Base-by-base conservation (phyloP, 2,329 filamentous ascomycete species). In the Fusarium temperatum region DNA sequence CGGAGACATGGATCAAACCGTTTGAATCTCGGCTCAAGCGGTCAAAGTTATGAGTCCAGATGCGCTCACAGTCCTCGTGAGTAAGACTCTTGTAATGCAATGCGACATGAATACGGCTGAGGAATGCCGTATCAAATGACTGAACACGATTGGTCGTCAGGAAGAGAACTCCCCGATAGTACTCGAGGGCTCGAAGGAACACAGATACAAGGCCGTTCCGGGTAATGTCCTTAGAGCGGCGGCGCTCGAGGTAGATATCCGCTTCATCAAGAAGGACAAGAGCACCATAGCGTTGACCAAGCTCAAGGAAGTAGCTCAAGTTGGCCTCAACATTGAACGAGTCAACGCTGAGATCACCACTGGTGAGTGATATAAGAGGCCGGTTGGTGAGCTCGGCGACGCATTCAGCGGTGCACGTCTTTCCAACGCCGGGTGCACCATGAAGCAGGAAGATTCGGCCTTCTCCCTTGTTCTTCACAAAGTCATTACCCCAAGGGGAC, bases 191-290 rank as follows among this genome's bases (percentile, higher is more conserved):
- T n/a, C 85, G 84, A 30, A 88, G 78, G 78, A 87, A 87, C 63
- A 87, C 80, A 22, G 84, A 85, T 32, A 87, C 86, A 17, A 88
- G 80, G 1, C 83, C 84, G 77, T 88, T 87, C 66, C 85, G 84
- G 28, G 78, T 79, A 54, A 87, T 82, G 74, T 87, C 85, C 35
- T 75, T 79, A 28, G 82, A 76, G 5, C 80, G 80, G 5, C 89
- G 87, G 59, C 85, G 80, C 78, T 90, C 87, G 14, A 91, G 85
- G 79, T 89, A 91, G 24, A 90, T 87, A 63, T 91, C 89, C 6
- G 88, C 88, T 78, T 91, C 89, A 76, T 91, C 89, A 9, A 90
- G 82, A 6, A 90, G 83, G 12, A 89, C 83, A 11, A 90, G 83
- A 42, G 84, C 87, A 24, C 83, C 84, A 79, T 85, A 89, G 13